Conservation (phyloP, 2,329 filamentous ascomycete genomes). For the Penicillium freii region DNA sequence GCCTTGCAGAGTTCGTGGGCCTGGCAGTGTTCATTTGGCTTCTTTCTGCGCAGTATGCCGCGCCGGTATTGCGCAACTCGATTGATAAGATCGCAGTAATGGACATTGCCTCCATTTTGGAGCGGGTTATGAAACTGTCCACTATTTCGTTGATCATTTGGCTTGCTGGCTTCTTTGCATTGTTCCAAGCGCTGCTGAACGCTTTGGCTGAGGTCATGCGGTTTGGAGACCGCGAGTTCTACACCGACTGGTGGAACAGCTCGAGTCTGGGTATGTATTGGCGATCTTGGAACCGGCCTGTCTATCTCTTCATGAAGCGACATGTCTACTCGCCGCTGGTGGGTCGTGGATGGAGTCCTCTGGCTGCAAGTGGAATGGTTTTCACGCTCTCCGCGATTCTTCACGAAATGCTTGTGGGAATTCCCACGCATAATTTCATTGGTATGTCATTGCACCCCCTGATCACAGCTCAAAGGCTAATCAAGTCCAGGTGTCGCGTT, state of each 20-base stretch:
- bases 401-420: constrained; percentile 87
- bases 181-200: constrained; percentile 92
- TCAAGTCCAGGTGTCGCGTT: constrained; percentile 73
- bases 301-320: constrained; percentile 93
- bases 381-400: constrained; percentile 86
- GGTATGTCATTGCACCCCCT: constrained; percentile 51
- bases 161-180: constrained; percentile 94
- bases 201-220: constrained; percentile 83
- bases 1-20: constrained; percentile 71
- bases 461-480: constrained; percentile 1
- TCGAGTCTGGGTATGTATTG: constrained; percentile 83
- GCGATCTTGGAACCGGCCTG: constrained; percentile 96
- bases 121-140: constrained; percentile 89
- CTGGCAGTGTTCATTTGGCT: constrained; percentile 93
- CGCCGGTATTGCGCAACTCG: constrained; percentile 84
- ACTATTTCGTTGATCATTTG: constrained; percentile 95
- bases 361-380: constrained; percentile 71
- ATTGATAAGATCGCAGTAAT: constrained; percentile 80
- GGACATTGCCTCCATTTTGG: constrained; percentile 76
- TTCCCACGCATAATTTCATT: constrained; percentile 91
- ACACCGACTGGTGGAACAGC: constrained; percentile 98
- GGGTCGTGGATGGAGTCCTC: constrained; percentile 73
- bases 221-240: constrained; percentile 93
- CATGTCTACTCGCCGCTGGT: constrained; percentile 89
- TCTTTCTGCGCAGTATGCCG: constrained; percentile 87